phyloP scores from a whole-genome alignment of 306 rosid species.

The Gastrolobium bilobum region DNA sequence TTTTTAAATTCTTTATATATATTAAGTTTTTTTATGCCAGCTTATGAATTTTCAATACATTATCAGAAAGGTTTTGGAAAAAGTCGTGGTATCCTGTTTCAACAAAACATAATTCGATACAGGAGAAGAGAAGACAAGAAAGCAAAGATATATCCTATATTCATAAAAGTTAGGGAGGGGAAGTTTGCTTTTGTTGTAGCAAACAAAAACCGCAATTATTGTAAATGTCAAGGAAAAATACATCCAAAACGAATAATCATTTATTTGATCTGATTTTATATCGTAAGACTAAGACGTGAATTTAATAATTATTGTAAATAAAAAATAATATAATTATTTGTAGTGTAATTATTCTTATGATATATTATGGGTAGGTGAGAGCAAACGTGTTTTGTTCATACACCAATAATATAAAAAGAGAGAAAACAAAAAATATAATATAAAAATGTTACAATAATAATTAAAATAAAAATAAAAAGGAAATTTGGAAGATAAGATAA shows the following conservation, averaged over 20 bases:
- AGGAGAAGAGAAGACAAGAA: neutral
- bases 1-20: neutral
- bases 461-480: no score
- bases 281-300: neutral
- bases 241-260: no score
- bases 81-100: neutral
- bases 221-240: no score
- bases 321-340: no score
- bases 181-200: neutral
- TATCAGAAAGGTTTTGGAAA: neutral
- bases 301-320: no score
- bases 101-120: neutral
- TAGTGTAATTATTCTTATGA: no score
- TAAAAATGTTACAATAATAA: no score
- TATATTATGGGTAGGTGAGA: neutral
- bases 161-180: neutral
- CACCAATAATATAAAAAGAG: no score
- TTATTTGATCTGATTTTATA: no score
- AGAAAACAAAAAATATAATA: no score
- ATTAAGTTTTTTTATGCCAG: neutral
- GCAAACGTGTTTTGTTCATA: no score
- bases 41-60: neutral
- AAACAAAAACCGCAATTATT: neutral
- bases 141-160: neutral
- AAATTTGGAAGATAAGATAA: no score